These are phyloP conservation scores for Phytophthora tentaculata DNA, from an alignment of 352 stramenopile genomes.

Conservation along the genomic window DNA sequence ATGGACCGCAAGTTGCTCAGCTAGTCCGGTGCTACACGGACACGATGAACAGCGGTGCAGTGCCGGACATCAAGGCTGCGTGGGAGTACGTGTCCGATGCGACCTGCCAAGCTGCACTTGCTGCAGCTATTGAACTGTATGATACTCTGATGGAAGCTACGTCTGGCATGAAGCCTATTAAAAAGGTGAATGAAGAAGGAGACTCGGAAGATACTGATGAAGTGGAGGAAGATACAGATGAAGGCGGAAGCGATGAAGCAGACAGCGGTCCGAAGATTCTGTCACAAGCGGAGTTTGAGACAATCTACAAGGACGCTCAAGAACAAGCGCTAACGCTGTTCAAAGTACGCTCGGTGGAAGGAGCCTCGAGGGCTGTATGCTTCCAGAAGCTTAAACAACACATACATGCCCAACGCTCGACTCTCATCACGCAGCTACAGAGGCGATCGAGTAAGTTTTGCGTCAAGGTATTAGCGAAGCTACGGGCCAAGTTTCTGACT, in stretches of 20 bases:
- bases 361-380: conserved; percentile 54
- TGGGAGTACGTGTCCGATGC: conserved; percentile 87
- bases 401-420: conserved; percentile 64
- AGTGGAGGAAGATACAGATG: conserved; percentile 34
- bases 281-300: conserved; percentile 75
- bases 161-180: conserved; percentile 26
- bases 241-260: conserved; percentile 13
- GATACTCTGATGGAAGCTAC: conserved; percentile 53
- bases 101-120: conserved; percentile 68
- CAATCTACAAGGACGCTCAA: conserved; percentile 75
- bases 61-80: conserved; percentile 85
- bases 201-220: conserved; percentile 34
- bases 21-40: conserved; percentile 73
- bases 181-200: conserved; percentile 28
- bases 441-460: conserved; percentile 64
- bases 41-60: conserved; percentile 78
- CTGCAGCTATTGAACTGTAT: conserved; percentile 62
- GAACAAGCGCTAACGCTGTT: conserved; percentile 73
- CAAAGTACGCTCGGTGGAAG: conserved; percentile 75
- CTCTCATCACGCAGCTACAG: conserved; percentile 64
- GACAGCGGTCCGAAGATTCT: conserved; percentile 41
- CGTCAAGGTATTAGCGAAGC: conserved; percentile 44
- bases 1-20: conserved; percentile 67
- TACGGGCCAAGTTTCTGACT: conserved; percentile 48
- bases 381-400: conserved; percentile 83